Base-by-base conservation (phyloP, 1,284 basidiomycete genomes). In the Kwoniella shivajii region DNA sequence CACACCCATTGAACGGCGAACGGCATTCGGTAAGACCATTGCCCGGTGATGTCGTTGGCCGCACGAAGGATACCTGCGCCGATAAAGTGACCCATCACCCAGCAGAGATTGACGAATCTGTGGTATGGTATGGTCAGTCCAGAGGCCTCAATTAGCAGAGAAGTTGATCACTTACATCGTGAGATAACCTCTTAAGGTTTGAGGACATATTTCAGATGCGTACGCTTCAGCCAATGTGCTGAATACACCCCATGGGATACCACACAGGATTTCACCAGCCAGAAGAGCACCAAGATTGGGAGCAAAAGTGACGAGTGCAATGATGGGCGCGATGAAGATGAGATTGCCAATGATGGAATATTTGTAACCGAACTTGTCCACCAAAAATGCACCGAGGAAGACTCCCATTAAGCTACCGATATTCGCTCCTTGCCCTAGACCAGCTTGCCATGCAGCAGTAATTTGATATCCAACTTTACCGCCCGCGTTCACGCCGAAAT, bases 201-300 rank as follows among this genome's bases (percentile, higher is more conserved):
- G 67, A 3, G 80, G 80, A 43, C 71, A 73, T 37, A 81, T 71
- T 33, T 81, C 79, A 24, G 79, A 72, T 10, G 78, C 79, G 61
- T 79, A 81, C 14, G 75, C 67, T 27, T 67, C 68, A 6, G 77
- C 75, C 11, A 78, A 63, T 42, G 54, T 63, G 22, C 45, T 45
- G 50, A 63, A 66, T 26, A 57, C 56, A 44, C 66, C 66, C 61
- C 61, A 67, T 7, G 66, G 66, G 4, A 67, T 51, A 36, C 66
- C 61, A 48, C 50, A 58, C 1, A 78, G 64, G 34, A 79, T 55
- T 54, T 80, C 68, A 13, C 77, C 76, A 34, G 68, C 69, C 30
- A 78, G 61, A 4, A 80, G 71, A 49, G 71, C 72, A 20, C 58
- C 51, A 2, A 70, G 53, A 7, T 56, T 58, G 27, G 63, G 56